Conservation (phyloP, 805 yeast genomes). For the Helenozyma rhizophorensis region DNA sequence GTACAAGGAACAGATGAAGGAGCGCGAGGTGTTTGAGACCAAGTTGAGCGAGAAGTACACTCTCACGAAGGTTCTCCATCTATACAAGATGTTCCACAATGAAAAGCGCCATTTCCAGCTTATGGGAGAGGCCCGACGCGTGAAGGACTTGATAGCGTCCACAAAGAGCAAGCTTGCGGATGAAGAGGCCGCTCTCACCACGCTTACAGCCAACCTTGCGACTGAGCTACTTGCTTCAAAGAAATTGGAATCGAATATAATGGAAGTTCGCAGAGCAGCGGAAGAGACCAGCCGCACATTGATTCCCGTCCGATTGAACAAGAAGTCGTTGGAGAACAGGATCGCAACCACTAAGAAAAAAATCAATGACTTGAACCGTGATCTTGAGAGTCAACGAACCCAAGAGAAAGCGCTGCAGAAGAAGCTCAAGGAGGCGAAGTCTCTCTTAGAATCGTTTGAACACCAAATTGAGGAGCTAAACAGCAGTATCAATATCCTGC, state of each 20-base stretch:
- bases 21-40: constrained; percentile 61
- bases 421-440: constrained; percentile 44
- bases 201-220: constrained; percentile 39
- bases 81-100: constrained; percentile 65
- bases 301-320: constrained; percentile 60
- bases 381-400: constrained; percentile 47
- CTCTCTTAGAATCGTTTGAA: constrained; percentile 29
- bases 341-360: constrained; percentile 44
- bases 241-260: constrained; percentile 36
- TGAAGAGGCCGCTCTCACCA: constrained; percentile 24
- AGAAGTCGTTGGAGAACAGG: constrained; percentile 44
- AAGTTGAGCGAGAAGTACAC: constrained; percentile 47
- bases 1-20: constrained; percentile 69
- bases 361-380: constrained; percentile 46
- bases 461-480: constrained; percentile 16
- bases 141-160: constrained; percentile 7
- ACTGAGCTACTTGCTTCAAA: constrained; percentile 41
- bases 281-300: constrained; percentile 46
- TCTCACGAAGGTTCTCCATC: constrained; percentile 44
- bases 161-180: constrained; percentile 22
- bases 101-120: constrained; percentile 38
- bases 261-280: constrained; percentile 31
- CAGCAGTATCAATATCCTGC: constrained; percentile 32
- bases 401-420: constrained; percentile 37
- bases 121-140: constrained; percentile 24